Conservation (phyloP, 768 basidiomycete genomes). For the Tephrocybe sp. region DNA sequence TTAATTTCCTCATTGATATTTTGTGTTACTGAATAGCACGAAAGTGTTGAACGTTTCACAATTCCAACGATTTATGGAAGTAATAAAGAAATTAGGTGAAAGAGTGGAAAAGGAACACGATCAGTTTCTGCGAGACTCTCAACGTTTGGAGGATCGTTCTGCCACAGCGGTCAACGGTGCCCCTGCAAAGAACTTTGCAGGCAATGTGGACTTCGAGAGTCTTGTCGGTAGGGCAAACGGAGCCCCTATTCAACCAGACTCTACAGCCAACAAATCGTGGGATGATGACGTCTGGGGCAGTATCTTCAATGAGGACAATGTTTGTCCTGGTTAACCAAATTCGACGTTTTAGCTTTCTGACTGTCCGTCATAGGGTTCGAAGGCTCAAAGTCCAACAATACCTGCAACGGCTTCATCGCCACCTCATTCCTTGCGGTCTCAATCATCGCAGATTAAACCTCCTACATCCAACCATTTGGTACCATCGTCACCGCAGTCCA, state of each 20-base stretch:
- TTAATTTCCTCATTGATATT: not conserved
- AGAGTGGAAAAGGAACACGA: constrained; percentile 93
- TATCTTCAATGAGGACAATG: constrained; percentile 53
- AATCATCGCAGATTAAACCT: constrained; percentile 38
- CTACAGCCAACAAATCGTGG: constrained; percentile 49
- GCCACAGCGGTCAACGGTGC: constrained; percentile 45
- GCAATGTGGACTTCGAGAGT: constrained; percentile 81
- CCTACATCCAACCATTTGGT: constrained; percentile 26
- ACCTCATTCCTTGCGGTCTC: constrained; percentile 31
- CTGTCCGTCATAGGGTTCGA: constrained; percentile 11
- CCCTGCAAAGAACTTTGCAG: constrained; percentile 34
- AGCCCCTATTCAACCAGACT: constrained; percentile 46
- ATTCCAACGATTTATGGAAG: constrained; percentile 90
- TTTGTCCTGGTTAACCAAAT: constrained; percentile 20
- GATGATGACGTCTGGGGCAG: constrained; percentile 88
- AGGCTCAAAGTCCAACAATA: constrained; percentile 27
- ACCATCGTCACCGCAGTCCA: constrained; percentile 8
- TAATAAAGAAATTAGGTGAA: constrained; percentile 73
- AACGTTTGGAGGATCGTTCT: constrained; percentile 82
- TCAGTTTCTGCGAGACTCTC: constrained; percentile 90
- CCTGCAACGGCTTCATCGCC: constrained; percentile 9
- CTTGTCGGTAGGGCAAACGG: constrained; percentile 66
- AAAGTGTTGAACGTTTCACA: constrained; percentile 80
- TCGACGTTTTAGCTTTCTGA: not conserved
- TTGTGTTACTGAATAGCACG: constrained; percentile 4